Conservation (phyloP, 441 rosid genomes). For the Melastoma candidum region DNA sequence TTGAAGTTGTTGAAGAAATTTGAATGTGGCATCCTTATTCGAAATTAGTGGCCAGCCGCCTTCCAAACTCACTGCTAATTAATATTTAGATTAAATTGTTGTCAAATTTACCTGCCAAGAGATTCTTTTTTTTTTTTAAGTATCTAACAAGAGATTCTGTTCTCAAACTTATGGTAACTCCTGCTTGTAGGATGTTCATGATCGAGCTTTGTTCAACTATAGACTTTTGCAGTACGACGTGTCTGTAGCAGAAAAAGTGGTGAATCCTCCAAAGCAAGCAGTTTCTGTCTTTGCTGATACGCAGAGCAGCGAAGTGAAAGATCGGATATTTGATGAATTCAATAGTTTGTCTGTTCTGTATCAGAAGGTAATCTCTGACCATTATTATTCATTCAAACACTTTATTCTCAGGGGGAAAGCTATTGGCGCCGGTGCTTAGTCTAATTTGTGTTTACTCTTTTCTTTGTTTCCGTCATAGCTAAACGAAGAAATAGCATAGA, state of each 20-base stretch:
- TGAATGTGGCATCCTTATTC: no score
- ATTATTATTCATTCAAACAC: constrained; percentile 6
- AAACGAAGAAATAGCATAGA: no score
- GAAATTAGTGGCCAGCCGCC: no score
- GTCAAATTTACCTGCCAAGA: no score
- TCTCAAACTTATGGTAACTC: neutral
- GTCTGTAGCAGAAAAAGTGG: constrained; percentile 70
- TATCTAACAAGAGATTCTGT: neutral
- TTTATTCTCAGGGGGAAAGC: neutral
- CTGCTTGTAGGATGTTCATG: constrained; percentile 85
- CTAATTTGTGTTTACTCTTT: no score
- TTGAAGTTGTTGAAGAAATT: no score
- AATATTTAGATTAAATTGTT: no score
- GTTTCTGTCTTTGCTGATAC: constrained; percentile 97
- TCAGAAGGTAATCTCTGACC: constrained; percentile 58
- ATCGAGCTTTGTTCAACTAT: constrained; percentile 92
- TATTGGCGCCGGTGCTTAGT: no score
- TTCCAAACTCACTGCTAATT: no score
- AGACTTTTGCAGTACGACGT: constrained; percentile 74
- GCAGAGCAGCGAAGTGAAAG: constrained; percentile 94
- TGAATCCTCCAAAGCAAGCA: constrained; percentile 97
- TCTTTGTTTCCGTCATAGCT: no score
- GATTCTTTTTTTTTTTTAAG: no score
- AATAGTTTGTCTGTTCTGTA: constrained; percentile 90
- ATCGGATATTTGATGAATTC: constrained; percentile 94